These are phyloP conservation scores for Colletotrichum sp. DNA, from an alignment of 2,329 filamentous ascomycete species.

Conservation along the genomic window DNA sequence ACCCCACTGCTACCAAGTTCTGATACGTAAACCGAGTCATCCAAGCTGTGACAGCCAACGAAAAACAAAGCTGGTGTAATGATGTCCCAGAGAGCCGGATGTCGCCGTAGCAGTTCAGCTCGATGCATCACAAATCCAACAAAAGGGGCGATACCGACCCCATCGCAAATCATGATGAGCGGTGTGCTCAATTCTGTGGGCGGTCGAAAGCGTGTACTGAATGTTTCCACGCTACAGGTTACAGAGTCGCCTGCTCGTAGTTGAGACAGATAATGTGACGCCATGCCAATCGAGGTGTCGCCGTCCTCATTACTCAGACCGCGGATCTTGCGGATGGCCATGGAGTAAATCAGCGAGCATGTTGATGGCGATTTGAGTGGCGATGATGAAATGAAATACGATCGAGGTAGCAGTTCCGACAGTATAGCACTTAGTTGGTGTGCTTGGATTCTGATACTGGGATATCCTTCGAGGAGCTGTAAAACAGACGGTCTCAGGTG, in stretches of 20 bases:
- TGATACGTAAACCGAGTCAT: too few relatives aligned
- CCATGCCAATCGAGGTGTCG: not conserved
- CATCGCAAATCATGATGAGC: not conserved
- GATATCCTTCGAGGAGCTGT: not conserved
- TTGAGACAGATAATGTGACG: not conserved
- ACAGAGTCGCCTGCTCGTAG: not conserved
- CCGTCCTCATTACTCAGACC: not conserved
- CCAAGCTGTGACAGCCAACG: not conserved
- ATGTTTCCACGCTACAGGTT: rapidly evolving
- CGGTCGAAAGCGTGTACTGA: not conserved
- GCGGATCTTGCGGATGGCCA: not conserved
- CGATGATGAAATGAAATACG: not conserved
- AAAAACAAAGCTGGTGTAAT: not conserved
- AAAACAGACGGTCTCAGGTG: not conserved
- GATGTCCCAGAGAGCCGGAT: not conserved
- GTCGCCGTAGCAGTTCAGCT: not conserved
- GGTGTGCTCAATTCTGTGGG: not conserved
- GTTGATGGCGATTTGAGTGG: not conserved
- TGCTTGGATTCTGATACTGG: not conserved
- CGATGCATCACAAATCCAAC: not conserved
- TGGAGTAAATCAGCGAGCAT: not conserved
- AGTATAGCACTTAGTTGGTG: not conserved
- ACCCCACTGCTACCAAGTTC: not conserved
- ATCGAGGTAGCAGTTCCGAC: rapidly evolving
- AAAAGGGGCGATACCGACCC: not conserved